Base-by-base conservation (phyloP, 257 asterid genomes). In the Asclepias syriaca region DNA sequence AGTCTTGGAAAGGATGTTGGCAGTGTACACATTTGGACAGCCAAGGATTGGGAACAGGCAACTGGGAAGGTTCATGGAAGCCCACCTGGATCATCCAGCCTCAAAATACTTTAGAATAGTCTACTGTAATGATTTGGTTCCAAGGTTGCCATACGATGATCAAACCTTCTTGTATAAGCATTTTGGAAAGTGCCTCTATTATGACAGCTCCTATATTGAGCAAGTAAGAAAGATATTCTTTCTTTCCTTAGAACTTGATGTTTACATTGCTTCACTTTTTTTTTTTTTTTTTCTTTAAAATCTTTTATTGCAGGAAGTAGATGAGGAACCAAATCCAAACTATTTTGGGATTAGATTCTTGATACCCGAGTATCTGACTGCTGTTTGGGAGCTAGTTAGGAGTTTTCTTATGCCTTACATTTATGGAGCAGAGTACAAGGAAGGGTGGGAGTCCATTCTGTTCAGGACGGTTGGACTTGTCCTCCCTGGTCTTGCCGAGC, bases 141-240 rank as follows among this genome's bases (percentile, higher is more conserved):
- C 99, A 8, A 86, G 99, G 83, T 78, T 94, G 85, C 98, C 99
- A 70, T 94, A 91, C 37, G 99, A 94, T 55, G 49, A 94, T 71
- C 86, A 74, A 55, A 91, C 93, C 39, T 94, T 94, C 83, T 79
- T 94, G 87, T 91, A 86, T 65, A 94, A 90, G 82, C 99, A 94
- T 79, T 94, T 94, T 29, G 99, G 99, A 69, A 74, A 71, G 24
- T 89, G 97, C 81, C 71, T 85, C 13, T 94, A 88, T 81, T 91
- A 88, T 79, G 64, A 94, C 82, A 91, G 98, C 92, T 82, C 87
- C 57, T 94, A 91, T 37, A 46, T 82, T 32, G 92, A 84, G 81
- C 81, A 87, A 70, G 98, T 91, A 85, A 78, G 82, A 34, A 34
- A 34, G 39, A 34, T 34, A 46, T 53, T 22, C 77, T 39, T 32